These are phyloP conservation scores for Colletotrichum sansevieriae DNA, from an alignment of 2,329 filamentous ascomycete genomes.

Conservation along the genomic window DNA sequence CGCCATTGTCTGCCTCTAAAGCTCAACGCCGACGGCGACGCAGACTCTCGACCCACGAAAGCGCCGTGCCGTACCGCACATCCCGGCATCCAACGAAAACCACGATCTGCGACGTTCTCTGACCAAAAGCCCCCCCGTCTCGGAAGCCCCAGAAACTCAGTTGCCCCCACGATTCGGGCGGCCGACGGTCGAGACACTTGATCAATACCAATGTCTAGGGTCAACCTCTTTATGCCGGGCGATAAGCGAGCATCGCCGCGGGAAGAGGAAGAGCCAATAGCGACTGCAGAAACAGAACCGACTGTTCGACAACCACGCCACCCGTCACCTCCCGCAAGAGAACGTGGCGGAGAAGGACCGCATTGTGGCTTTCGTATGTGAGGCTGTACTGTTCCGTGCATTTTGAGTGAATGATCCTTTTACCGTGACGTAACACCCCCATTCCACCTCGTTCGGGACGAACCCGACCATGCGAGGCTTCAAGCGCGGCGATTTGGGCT, in stretches of 20 bases:
- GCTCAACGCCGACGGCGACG: background rate
- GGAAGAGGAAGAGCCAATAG: slow-evolving; percentile 26
- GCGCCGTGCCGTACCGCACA: too few species aligned
- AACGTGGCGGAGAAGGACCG: too few species aligned
- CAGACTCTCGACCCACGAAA: background rate
- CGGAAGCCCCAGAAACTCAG: background rate
- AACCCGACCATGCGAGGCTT: too few species aligned
- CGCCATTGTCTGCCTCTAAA: too few species aligned
- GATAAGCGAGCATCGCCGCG: slow-evolving; percentile 33
- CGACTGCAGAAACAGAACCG: slow-evolving; percentile 15
- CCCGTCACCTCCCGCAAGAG: too few species aligned
- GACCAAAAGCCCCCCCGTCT: background rate
- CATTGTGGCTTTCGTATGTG: background rate
- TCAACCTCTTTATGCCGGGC: slow-evolving; percentile 15
- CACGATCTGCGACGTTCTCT: background rate
- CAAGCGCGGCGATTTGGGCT: too few species aligned
- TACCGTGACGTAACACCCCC: too few species aligned
- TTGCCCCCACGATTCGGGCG: background rate
- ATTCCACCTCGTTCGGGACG: too few species aligned
- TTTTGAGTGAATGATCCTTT: too few species aligned
- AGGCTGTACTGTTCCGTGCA: background rate
- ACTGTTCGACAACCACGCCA: too few species aligned
- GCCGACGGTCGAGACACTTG: background rate
- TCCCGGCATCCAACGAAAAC: too few species aligned
- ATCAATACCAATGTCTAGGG: slow-evolving; percentile 34